These are phyloP conservation scores for Huntiella abstrusa DNA, from an alignment of 2,329 filamentous ascomycete genomes.

Conservation along the genomic window DNA sequence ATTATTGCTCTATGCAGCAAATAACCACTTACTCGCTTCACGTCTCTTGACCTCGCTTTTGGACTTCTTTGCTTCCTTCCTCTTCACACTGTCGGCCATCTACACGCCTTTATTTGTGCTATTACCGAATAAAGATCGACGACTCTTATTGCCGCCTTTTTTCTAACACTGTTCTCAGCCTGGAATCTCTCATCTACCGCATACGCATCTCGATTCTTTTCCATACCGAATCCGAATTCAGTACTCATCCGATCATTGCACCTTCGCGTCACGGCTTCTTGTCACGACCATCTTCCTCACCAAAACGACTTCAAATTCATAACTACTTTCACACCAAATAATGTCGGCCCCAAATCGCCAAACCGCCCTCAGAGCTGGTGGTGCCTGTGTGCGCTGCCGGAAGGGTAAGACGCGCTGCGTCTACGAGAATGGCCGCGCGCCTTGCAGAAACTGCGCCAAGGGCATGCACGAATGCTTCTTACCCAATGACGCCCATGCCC, in stretches of 20 bases:
- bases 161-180: background rate
- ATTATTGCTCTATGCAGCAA: background rate
- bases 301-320: background rate
- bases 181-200: background rate
- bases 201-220: too few species aligned
- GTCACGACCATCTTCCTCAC: background rate
- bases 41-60: too few species aligned
- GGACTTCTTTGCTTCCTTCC: background rate
- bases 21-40: background rate
- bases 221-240: background rate
- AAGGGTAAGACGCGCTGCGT: conserved; percentile 47
- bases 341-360: conserved; percentile 34
- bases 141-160: too few species aligned
- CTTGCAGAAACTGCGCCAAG: conserved; percentile 45
- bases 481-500: conserved; percentile 39
- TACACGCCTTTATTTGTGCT: too few species aligned
- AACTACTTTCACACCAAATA: background rate
- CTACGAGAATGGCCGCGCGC: conserved; percentile 42
- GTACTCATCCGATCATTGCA: background rate
- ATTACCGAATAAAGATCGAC: too few species aligned
- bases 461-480: conserved; percentile 46
- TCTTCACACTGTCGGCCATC: background rate
- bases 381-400: conserved; percentile 42
- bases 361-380: conserved; percentile 40
- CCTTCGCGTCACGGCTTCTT: background rate